These are phyloP conservation scores for Fraxinus americana DNA, from an alignment of 257 asterid genomes.

Conservation along the genomic window DNA sequence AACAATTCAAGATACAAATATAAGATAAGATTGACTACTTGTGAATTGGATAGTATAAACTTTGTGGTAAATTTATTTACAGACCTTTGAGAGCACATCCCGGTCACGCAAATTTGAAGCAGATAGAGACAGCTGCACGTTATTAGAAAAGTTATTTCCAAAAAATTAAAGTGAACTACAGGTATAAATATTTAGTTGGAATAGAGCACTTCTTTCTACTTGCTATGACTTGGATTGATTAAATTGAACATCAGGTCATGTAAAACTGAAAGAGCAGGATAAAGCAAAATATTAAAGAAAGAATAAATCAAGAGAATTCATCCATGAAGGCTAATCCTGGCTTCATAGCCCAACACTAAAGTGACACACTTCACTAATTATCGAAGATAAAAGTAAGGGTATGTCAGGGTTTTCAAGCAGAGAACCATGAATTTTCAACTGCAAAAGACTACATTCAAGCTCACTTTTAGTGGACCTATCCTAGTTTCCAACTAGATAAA, in stretches of 20 bases:
- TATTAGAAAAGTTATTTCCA: conserved; percentile 20
- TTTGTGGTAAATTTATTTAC: conserved; percentile 31
- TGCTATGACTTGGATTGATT: conserved; percentile 3
- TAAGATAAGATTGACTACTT: conserved; percentile 7
- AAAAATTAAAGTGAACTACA: conserved; percentile 21
- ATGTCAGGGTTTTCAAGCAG: not conserved
- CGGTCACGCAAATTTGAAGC: conserved; percentile 82
- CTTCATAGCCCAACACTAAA: not conserved
- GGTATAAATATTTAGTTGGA: conserved; percentile 1
- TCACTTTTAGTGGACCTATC: conserved; percentile 1
- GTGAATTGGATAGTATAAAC: conserved; percentile 4
- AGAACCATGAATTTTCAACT: not conserved
- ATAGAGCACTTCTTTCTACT: conserved; percentile 8
- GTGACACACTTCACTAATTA: not conserved
- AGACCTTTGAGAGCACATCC: conserved; percentile 95
- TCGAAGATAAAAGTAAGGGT: not conserved
- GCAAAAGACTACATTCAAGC: not conserved
- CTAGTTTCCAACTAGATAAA: conserved; percentile 14
- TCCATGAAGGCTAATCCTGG: conserved; percentile 18
- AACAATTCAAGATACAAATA: not conserved
- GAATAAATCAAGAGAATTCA: not conserved
- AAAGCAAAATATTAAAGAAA: not conserved
- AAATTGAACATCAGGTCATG: conserved; percentile 13
- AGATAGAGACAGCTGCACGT: conserved; percentile 86
- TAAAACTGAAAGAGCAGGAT: not conserved